Percentiles rank a stretch among this genome's conserved stretches.
phyloP scores from a whole-genome alignment of 345 rosid species.

The Psidium friedrichsthalianum region DNA sequence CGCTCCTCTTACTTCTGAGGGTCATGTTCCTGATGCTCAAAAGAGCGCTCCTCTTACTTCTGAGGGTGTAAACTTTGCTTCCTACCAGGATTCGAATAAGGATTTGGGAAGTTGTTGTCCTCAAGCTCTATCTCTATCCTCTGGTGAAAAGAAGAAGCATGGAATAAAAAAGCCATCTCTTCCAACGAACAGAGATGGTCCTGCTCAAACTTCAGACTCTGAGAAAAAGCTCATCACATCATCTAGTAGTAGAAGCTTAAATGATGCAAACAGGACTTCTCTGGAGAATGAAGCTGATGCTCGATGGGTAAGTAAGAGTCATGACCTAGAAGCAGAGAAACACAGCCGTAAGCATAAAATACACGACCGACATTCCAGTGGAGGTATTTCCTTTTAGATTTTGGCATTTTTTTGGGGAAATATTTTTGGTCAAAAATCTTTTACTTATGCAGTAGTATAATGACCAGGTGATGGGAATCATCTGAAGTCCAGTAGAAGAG shows the following conservation, averaged over 20 bases:
- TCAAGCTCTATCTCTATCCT: neutral
- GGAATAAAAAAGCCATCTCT: conserved; percentile 32
- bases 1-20: conserved; percentile 26
- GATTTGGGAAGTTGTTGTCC: conserved; percentile 13
- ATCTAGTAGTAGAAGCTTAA: conserved; percentile 26
- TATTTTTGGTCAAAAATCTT: neutral
- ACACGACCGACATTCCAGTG: conserved; percentile 37
- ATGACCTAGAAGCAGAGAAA: conserved; percentile 31
- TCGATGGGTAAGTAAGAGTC: conserved; percentile 19
- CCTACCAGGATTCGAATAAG: conserved; percentile 14
- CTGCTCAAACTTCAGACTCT: conserved; percentile 27
- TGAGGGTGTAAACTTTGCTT: conserved; percentile 11
- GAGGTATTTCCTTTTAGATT: conserved; percentile 43
- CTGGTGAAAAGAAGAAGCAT: conserved; percentile 44
- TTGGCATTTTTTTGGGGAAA: neutral
- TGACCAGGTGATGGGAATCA: conserved; percentile 41
- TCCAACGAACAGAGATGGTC: conserved; percentile 12
- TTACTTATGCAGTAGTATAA: neutral
- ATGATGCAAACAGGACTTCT: conserved; percentile 29
- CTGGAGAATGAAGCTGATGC: conserved; percentile 34
- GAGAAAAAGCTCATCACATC: conserved; percentile 34
- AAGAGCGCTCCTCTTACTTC: conserved; percentile 26
- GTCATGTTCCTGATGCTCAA: conserved; percentile 33
- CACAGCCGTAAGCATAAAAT: conserved; percentile 32
- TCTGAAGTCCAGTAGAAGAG: conserved; percentile 51